A percentile compares a stretch with the other conserved stretches of the same genome.
Conservation (phyloP, 305 asterid genomes). For the Nicotiana rustica region DNA sequence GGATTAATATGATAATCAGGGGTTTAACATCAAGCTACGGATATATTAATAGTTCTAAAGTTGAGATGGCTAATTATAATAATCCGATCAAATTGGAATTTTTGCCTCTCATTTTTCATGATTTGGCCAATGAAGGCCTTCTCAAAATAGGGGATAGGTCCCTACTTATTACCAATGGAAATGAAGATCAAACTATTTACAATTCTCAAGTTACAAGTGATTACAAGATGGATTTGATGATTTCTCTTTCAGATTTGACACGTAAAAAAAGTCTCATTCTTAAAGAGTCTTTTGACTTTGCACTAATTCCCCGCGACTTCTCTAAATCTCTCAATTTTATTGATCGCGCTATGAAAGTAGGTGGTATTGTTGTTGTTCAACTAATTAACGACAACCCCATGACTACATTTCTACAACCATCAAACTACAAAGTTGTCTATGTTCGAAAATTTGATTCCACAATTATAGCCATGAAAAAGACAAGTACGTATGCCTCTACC, state of each 20-base stretch:
- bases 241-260: slow-evolving; percentile 30
- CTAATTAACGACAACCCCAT: slow-evolving; percentile 22
- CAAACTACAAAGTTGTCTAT: slow-evolving; percentile 40
- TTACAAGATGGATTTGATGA: slow-evolving; percentile 33
- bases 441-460: slow-evolving; percentile 42
- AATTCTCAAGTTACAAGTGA: not conserved
- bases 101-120: slow-evolving; percentile 34
- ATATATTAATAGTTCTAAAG: not conserved
- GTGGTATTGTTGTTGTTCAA: slow-evolving; percentile 36
- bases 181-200: not conserved
- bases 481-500: not conserved
- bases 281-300: slow-evolving; percentile 37
- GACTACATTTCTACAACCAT: slow-evolving; percentile 31
- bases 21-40: not conserved
- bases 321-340: slow-evolving; percentile 12
- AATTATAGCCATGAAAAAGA: slow-evolving; percentile 40
- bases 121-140: slow-evolving; percentile 49
- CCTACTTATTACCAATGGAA: slow-evolving; percentile 35
- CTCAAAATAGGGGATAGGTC: slow-evolving; percentile 38
- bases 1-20: slow-evolving; percentile 28
- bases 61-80: not conserved
- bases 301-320: slow-evolving; percentile 29
- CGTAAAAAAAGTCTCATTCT: not conserved
- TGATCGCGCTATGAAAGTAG: slow-evolving; percentile 37
- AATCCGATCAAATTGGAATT: slow-evolving; percentile 22